Percentiles rank a stretch among this genome's conserved stretches.
These are phyloP conservation scores for Phytopythium delawarense DNA, from an alignment of 352 stramenopile species.

Conservation along the genomic window DNA sequence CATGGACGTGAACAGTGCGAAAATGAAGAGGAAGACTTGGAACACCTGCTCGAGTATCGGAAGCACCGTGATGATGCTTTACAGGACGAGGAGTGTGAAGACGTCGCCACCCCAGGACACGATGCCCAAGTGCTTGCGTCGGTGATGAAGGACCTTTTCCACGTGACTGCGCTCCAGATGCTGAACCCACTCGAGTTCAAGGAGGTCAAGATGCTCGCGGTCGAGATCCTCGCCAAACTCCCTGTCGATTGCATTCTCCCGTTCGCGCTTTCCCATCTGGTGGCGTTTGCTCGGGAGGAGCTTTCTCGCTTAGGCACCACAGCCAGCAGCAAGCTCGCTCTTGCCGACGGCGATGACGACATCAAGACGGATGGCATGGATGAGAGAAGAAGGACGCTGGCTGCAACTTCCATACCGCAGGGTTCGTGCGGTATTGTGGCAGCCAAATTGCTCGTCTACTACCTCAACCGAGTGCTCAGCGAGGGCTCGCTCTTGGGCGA, in stretches of 20 bases:
- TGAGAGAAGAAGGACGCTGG: slow-evolving; percentile 3
- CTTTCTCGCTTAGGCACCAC: slow-evolving; percentile 3
- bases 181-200: slow-evolving; percentile 73
- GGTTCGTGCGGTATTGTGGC: slow-evolving; percentile 38
- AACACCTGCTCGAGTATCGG: not conserved
- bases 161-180: slow-evolving; percentile 32
- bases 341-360: not conserved
- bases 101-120: not conserved
- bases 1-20: not conserved
- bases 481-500: slow-evolving; percentile 25
- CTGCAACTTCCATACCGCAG: slow-evolving; percentile 16
- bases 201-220: slow-evolving; percentile 69
- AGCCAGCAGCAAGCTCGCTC: not conserved
- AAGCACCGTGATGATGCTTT: not conserved
- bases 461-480: slow-evolving; percentile 61
- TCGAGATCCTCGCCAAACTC: slow-evolving; percentile 53
- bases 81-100: slow-evolving; percentile 5
- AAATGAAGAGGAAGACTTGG: not conserved
- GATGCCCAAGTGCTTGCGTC: not conserved
- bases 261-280: slow-evolving; percentile 33
- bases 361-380: not conserved
- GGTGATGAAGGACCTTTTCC: slow-evolving; percentile 22
- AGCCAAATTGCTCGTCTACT: slow-evolving; percentile 74
- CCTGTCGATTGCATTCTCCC: slow-evolving; percentile 25
- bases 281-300: slow-evolving; percentile 38